phyloP scores from a whole-genome alignment of 2,329 filamentous ascomycete species.

The Colletotrichum sp. region DNA sequence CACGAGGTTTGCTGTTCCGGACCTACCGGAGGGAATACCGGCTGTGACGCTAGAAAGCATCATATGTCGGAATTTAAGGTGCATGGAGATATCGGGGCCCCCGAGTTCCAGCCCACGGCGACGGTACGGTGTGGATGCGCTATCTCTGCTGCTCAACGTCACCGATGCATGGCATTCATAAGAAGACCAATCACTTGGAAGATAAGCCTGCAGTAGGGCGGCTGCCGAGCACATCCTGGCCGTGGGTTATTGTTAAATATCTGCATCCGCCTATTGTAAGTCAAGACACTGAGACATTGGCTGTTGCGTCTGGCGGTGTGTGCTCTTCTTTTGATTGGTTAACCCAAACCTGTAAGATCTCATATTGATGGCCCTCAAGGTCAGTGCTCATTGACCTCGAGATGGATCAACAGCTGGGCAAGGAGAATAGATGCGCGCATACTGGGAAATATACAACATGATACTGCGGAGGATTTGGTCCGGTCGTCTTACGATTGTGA shows the following conservation, averaged over 20 bases:
- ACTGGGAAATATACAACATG: not conserved
- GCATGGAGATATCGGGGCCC: not conserved
- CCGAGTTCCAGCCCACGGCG: not conserved
- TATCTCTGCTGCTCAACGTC: not conserved
- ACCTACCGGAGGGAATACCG: not conserved
- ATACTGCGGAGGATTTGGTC: not conserved
- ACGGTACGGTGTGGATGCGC: not conserved
- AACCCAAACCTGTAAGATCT: not conserved
- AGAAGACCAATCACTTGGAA: not conserved
- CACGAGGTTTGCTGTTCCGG: not conserved
- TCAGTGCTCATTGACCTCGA: not conserved
- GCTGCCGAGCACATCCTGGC: not conserved
- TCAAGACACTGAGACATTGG: not conserved
- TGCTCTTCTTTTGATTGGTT: not conserved
- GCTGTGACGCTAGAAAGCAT: not conserved
- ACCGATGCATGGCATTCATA: not conserved
- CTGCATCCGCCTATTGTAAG: not conserved
- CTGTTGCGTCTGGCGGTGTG: not conserved
- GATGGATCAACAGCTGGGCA: not conserved
- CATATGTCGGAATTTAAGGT: not conserved
- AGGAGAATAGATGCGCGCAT: not conserved
- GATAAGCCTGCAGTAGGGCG: not conserved
- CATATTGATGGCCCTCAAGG: not conserved
- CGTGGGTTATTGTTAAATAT: not conserved
- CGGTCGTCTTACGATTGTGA: not conserved